Evolutionary conservation across 768 basidiomycete species (phyloP).

Genomic region (Mycena rosella): DNA sequence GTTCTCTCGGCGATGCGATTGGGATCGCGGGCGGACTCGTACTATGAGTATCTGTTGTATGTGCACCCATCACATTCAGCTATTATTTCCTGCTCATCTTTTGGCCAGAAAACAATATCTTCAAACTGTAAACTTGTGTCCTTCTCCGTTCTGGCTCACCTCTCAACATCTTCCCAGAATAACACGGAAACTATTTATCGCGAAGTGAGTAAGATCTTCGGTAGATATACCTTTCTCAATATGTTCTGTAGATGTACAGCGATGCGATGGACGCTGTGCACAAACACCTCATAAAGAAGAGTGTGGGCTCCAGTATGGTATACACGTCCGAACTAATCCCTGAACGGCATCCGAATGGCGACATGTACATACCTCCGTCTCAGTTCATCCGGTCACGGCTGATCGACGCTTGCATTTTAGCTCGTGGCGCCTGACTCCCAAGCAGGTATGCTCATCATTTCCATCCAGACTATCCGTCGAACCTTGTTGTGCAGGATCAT

Average conservation of each 20-base stretch:
- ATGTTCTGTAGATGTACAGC: constrained; percentile 82
- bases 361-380: constrained; percentile 49
- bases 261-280: constrained; percentile 88
- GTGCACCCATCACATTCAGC: constrained; percentile 34
- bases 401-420: constrained; percentile 49
- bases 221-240: not conserved
- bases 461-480: not conserved
- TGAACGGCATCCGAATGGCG: constrained; percentile 54
- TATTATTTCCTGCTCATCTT: not conserved
- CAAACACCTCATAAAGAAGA: constrained; percentile 76
- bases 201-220: constrained; percentile 56
- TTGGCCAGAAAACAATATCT: constrained; percentile 78
- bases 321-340: constrained; percentile 90
- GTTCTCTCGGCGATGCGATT: constrained; percentile 83
- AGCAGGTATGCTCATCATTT: constrained; percentile 62
- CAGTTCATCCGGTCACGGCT: not conserved
- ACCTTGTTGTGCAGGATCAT: constrained; percentile 68
- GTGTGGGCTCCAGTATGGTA: constrained; percentile 66
- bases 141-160: not conserved
- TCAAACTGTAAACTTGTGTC: constrained; percentile 69
- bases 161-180: constrained; percentile 59
- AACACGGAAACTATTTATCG: constrained; percentile 82
- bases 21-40: constrained; percentile 93
- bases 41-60: constrained; percentile 91
- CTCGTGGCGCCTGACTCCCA: constrained; percentile 81